Percentiles rank a stretch among this genome's conserved stretches.
phyloP scores from a whole-genome alignment of 306 rosid species.

The Sindora glabra region DNA sequence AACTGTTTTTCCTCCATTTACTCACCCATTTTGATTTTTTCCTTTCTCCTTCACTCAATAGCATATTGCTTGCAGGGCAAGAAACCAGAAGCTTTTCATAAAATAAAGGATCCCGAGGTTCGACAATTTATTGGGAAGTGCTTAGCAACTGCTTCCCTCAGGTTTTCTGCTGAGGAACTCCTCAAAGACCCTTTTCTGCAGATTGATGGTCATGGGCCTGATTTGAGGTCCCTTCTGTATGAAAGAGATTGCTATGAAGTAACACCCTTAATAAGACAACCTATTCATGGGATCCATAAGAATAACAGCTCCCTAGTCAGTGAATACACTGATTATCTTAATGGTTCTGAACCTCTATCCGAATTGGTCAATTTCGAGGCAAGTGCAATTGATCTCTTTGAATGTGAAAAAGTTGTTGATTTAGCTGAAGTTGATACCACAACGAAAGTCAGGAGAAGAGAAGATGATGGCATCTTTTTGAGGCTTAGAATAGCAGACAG shows the following conservation, averaged over 20 bases:
- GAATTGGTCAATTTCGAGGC: constrained; percentile 37
- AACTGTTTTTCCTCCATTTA: background rate
- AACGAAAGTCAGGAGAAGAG: constrained; percentile 69
- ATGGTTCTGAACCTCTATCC: constrained; percentile 36
- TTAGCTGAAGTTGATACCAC: constrained; percentile 54
- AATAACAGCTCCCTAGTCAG: constrained; percentile 27
- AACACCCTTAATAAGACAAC: constrained; percentile 38
- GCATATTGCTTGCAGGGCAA: constrained; percentile 48
- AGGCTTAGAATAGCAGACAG: constrained; percentile 88
- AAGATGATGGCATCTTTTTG: constrained; percentile 65
- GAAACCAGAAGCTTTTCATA: constrained; percentile 75
- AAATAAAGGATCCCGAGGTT: constrained; percentile 70
- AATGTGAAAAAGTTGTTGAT: constrained; percentile 61
- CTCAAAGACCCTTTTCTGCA: constrained; percentile 80
- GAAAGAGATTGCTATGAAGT: constrained; percentile 52
- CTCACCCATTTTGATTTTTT: background rate
- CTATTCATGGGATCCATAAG: constrained; percentile 35
- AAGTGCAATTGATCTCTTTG: constrained; percentile 61
- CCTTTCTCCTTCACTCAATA: constrained; percentile 1
- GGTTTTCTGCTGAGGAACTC: constrained; percentile 84
- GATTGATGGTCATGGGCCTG: constrained; percentile 53
- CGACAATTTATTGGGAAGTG: constrained; percentile 78
- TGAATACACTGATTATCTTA: constrained; percentile 37
- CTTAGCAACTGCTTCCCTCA: constrained; percentile 65
- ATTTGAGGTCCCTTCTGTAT: constrained; percentile 30